Base-by-base conservation (phyloP, 495 filamentous ascomycete genomes). In the Pseudevernia furfuracea region DNA sequence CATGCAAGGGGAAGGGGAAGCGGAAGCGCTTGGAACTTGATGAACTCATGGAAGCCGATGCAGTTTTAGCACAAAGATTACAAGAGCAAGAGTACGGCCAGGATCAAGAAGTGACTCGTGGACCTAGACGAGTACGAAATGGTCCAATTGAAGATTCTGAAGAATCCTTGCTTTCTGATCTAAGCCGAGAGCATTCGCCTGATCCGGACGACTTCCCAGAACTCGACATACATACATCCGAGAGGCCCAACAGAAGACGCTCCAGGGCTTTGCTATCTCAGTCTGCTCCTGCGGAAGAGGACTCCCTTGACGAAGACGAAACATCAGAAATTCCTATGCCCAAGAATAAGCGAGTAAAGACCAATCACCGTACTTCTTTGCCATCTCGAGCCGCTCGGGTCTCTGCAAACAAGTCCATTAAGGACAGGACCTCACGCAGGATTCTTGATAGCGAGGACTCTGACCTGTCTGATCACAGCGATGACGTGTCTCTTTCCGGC, bases 71-170 rank as follows among this genome's bases (percentile, higher is more conserved):
- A 8, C 76, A 74, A 61, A 76, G 70, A 37, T 75, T 90, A 46
- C 88, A 91, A 69, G 74, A 81, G 48, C 79, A 85, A 64, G 88
- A 90, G 69, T 86, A 88, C 67, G 71, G 74, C 23, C 62, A 70
- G 14, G 69, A 70, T 2, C 53, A 55, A 14, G 25, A 63, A n/a
- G 75, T 75, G 63, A 60, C 68, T 62, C 66, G 62, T 56, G 78
- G 75, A 64, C 58, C 67, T 30, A 68, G 61, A 37, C 71, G 32
- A 60, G 30, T 21, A 41, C 39, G 34, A 10, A 34, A 36, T 14
- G 17, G 15, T 34, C 6, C 59, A 19, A 34, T 67, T 15, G 36
- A 52, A 15, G 60, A 67, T 46, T 64, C 65, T 46, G 65, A 67
- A 46, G 65, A 63, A 37, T 38, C 23, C 19, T 48, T 46, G 62